Base-by-base conservation (phyloP, 2,329 filamentous ascomycete genomes). In the Parafenestella ontariensis region DNA sequence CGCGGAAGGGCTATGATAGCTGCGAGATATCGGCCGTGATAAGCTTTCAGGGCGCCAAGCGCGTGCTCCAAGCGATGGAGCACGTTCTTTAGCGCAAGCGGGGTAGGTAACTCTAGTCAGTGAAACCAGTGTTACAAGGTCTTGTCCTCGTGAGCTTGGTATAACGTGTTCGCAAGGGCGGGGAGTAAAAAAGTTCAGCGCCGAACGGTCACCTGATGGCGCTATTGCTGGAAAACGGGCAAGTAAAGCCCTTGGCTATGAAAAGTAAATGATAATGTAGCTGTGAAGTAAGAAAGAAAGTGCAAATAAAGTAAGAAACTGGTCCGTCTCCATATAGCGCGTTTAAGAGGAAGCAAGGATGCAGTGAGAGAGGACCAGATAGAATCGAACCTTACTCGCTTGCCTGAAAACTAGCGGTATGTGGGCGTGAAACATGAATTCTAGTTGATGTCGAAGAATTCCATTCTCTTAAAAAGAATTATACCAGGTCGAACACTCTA, bases 101-200 rank as follows among this genome's bases (percentile, higher is more conserved):
- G 31, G 31, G 31, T 34, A 13, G 11, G 31, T 5, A 34, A 34
- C 15, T 31, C 11, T 11, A 3, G 3, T 31, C 9, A 31, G 28
- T 31, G 28, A 31, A 31, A 31, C 9, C 11, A 31, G 28, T 8
- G 28, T 11, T 8, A 10, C 15, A 13, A 3, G 28, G 15, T 4
- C 3, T 1, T 31, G 3, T 31, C 13, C 1, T 15, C 31, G 10
- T 23, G 33, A 18, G 29, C 29, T 18, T 41, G 24, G 6, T 33
- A 36, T 46, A 31, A 50, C 33, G 42, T 48, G 34, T 44, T 39
- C 18, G 20, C 41, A 28, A 28, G 24, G 17, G 2, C 34, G 39
- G 21, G 39, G 45, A 48, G 53, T 56, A 44, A 45, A 52, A 56
- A 45, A 42, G 13, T 24, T 15, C 21, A n/a, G 6, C 31, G 15